Base-by-base conservation (phyloP, 2,329 filamentous ascomycete genomes). In the Chaetomium sp. region DNA sequence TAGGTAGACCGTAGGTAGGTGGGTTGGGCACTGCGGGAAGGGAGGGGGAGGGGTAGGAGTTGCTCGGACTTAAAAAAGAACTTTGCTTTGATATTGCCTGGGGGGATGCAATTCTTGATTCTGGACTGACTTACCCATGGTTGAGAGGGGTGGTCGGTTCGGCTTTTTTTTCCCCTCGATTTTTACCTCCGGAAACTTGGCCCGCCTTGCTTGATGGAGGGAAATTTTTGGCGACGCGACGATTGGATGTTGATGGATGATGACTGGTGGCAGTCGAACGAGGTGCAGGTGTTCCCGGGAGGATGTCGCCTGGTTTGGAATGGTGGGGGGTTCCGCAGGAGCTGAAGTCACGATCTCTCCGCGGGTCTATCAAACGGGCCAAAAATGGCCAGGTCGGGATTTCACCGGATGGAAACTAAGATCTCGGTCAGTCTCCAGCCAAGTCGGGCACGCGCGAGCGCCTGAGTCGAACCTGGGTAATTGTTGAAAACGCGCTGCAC, bases 121-220 rank as follows among this genome's bases (percentile, higher is more conserved):
- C 55, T 54, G 19, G 19, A 27, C 19, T 27, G 19, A 63, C 62
- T 63, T 65, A 65, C 62, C 62, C 62, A 65, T 65, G 56, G 53
- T 41, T 44, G 54, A 59, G 37, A 45, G 56, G n/a, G 53, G 55
- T 27, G 19, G 19, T 27, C 19, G 19, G 19, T 55, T 59, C 46
- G 56, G 58, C 55, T 59, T 56, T 27, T 27, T 27, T 27, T 27
- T 27, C 19, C 19, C 19, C 12, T 42, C 40, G 40, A 43, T 61
- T 62, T 59, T 56, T 48, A 60, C 61, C 56, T 59, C 54, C 49
- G 55, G 53, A 52, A 56, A 62, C 64, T 66, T 65, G 64, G 58
- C 65, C 62, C 19, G 19, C 19, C 19, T 27, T 27, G 63, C 64
- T 63, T 59, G 63, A 60, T 56, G 54, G 57, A 60, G 55, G 55